Conservation (phyloP, 2,329 filamentous ascomycete species). For the Beauveria sp. region DNA sequence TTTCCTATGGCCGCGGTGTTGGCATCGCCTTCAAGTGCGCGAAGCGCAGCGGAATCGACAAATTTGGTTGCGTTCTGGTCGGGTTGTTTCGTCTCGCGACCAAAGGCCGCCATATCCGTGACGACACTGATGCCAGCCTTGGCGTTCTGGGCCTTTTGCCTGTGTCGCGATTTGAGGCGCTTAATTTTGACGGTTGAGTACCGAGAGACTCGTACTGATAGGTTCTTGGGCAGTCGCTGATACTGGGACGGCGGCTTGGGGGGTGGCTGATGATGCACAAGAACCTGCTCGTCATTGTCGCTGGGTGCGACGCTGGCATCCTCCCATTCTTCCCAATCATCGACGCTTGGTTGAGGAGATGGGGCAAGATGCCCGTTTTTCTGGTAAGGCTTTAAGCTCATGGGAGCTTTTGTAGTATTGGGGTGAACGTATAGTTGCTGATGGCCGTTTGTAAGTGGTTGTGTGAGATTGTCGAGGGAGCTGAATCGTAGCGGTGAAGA, state of each 20-base stretch:
- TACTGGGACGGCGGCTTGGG: background rate
- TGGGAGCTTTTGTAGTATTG: background rate
- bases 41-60: constrained; percentile 51
- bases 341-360: constrained; percentile 17
- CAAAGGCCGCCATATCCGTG: constrained; percentile 57
- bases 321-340: constrained; percentile 49
- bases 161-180: constrained; percentile 49
- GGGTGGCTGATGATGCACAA: constrained; percentile 16
- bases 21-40: constrained; percentile 50
- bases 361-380: constrained; percentile 14
- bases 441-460: background rate
- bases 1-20: constrained; percentile 47
- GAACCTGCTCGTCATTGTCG: constrained; percentile 29
- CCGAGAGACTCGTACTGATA: constrained; percentile 22
- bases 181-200: constrained; percentile 33
- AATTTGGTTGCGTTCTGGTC: constrained; percentile 36
- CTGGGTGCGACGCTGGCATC: constrained; percentile 39
- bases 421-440: constrained; percentile 1
- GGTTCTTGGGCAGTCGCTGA: constrained; percentile 7
- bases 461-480: background rate
- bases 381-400: constrained; percentile 10
- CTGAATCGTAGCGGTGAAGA: background rate
- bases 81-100: constrained; percentile 26
- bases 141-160: constrained; percentile 53
- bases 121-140: constrained; percentile 60